Conservation (phyloP, 352 stramenopile species). For the Phytophthora boehmeriae region DNA sequence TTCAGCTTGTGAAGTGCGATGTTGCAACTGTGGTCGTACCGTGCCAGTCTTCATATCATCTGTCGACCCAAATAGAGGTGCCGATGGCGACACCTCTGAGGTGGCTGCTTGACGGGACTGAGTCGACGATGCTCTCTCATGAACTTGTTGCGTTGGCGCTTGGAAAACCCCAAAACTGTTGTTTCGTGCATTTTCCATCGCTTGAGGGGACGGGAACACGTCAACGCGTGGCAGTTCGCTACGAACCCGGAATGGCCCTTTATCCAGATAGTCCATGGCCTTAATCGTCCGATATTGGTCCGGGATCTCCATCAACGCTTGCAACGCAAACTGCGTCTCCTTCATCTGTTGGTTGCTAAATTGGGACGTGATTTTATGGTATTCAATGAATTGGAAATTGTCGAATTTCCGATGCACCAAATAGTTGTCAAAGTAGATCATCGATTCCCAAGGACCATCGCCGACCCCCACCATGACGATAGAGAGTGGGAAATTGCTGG, state of each 20-base stretch:
- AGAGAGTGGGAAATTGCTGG: slow-evolving; percentile 78
- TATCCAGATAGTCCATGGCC: slow-evolving; percentile 63
- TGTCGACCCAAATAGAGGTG: slow-evolving; percentile 25
- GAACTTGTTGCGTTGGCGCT: slow-evolving; percentile 20
- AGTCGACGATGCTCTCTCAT: slow-evolving; percentile 18
- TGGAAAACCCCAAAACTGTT: slow-evolving; percentile 40
- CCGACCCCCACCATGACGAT: slow-evolving; percentile 86
- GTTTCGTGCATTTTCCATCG: slow-evolving; percentile 27
- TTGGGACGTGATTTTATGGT: slow-evolving; percentile 66
- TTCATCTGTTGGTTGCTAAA: slow-evolving; percentile 52
- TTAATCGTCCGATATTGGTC: slow-evolving; percentile 85
- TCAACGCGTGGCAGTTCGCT: slow-evolving; percentile 67
- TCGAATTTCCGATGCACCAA: slow-evolving; percentile 81
- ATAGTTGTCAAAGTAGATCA: slow-evolving; percentile 85
- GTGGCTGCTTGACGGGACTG: slow-evolving; percentile 26
- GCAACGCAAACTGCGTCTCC: slow-evolving; percentile 76
- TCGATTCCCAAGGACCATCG: slow-evolving; percentile 81
- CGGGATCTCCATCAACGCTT: slow-evolving; percentile 87
- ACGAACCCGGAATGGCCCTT: slow-evolving; percentile 48
- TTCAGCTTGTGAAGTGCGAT: slow-evolving; percentile 54
- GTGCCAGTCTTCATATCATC: slow-evolving; percentile 10
- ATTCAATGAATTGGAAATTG: slow-evolving; percentile 91
- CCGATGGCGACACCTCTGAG: slow-evolving; percentile 27
- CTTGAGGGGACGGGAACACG: slow-evolving; percentile 61
- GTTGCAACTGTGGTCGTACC: slow-evolving; percentile 31